Base-by-base conservation (phyloP, 164 flowering plant species). In the Brasenia schreberi region DNA sequence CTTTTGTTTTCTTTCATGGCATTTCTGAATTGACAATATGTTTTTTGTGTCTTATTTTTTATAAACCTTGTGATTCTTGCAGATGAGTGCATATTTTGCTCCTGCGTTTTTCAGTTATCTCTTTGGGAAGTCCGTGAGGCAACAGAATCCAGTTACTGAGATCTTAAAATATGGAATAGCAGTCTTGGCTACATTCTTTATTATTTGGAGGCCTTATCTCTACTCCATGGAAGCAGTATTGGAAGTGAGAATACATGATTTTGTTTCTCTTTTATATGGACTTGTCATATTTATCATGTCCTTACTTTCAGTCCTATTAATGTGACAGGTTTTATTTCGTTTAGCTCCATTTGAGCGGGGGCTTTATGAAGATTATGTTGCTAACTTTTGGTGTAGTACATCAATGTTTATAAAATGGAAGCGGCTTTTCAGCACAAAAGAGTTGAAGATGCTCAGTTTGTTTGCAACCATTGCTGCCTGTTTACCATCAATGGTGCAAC, bases 1-100 rank as follows among this genome's bases (percentile, higher is more conserved):
- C 64, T 16, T 27, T 19, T 59, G 19, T 43, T 19, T 19, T 43
- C 42, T 43, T 6, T 16, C 27, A 19, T 11, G 39, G 27, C 44
- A 19, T 10, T 62, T 16, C 42, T 10, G 62, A 52, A 19, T 64
- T 64, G 17, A 16, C 12, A 33, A 4, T 33, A 33, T 33, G 39
- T 33, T 33, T 49, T 49, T 43, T n/a, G 3, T 9, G 49, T 64
- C 44, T 44, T 52, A 17, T 45, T 11, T 11, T 49, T 9, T 49
- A 9, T 3, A 49, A 6, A 14, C 56, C 16, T 43, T 59, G 18
- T 69, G 14, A 68, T 64, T 73, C 43, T 71, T 80, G 75, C 87
- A 91, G 97, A 94, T 94, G 98, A 89, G 92, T 80, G 87, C 91
- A 68, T 94, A 94, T 76, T 89, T 75, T 82, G 98, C 98, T 19